Evolutionary conservation across 441 rosid genomes (phyloP).

Genomic region (Jatropha multifida): DNA sequence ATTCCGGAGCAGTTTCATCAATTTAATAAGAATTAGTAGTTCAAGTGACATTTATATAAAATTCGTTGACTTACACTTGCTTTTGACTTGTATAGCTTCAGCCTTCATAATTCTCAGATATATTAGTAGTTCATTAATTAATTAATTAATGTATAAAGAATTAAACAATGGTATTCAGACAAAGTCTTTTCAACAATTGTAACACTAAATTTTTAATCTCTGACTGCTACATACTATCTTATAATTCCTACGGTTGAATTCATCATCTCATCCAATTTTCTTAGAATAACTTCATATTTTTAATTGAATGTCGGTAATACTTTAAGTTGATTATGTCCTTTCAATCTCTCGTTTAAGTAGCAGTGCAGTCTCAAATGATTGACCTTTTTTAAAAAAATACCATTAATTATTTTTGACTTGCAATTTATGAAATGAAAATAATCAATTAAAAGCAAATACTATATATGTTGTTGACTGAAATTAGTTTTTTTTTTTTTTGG

Average conservation of each 20-base stretch:
- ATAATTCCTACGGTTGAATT: too few relatives aligned
- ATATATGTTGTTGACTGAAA: too few relatives aligned
- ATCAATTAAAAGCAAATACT: not conserved
- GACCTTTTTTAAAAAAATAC: not conserved
- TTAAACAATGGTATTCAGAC: too few relatives aligned
- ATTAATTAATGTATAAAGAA: too few relatives aligned
- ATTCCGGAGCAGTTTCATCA: constrained; percentile 10
- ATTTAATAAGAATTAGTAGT: not conserved
- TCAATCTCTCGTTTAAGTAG: not conserved
- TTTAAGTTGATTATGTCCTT: not conserved
- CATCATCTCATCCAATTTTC: too few relatives aligned
- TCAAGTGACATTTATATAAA: not conserved
- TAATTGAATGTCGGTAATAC: not conserved
- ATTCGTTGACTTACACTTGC: constrained; percentile 12
- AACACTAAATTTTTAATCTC: too few relatives aligned
- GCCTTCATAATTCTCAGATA: not conserved
- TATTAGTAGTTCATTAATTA: too few relatives aligned
- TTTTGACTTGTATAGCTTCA: not conserved
- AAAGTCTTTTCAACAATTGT: too few relatives aligned
- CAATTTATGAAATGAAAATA: not conserved
- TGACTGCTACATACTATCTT: too few relatives aligned
- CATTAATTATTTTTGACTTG: not conserved
- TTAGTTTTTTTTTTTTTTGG: too few relatives aligned
- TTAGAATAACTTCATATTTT: not conserved
- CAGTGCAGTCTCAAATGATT: not conserved